Base-by-base conservation (phyloP, 768 basidiomycete genomes). In the Austroboletus eburneus region DNA sequence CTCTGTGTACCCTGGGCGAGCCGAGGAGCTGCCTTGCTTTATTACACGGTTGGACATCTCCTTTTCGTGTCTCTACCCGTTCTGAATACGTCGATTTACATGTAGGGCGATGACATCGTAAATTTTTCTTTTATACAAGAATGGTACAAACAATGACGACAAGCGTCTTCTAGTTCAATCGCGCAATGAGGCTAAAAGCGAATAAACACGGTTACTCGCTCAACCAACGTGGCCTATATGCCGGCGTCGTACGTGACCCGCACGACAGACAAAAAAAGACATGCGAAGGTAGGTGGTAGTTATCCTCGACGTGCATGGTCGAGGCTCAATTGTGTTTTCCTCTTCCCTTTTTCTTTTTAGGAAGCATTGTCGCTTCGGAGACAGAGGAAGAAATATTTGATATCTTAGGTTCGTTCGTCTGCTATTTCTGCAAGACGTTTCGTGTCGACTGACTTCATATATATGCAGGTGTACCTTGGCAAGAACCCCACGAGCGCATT, bases 311-410 rank as follows among this genome's bases (percentile, higher is more conserved):
- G 10, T 35, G 16, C 33, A 17, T 5, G 16, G 9, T 33, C 29
- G 12, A 13, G 12, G 34, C 18, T 5, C 4, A 35, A 17, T 8
- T 35, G 16, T 29, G 12, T 27, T 27, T 27, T 27, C 27, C 6
- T 35, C 6, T 36, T 25, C n/a, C n/a, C n/a, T n/a, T n/a, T n/a
- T n/a, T n/a, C n/a, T 25, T 40, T 9, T 13, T 45, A 87, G 89
- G 87, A 16, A 71, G 66, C 6, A 59, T 91, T 7, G 64, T 94
- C 17, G 91, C 90, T 3, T 88, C 87, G 1, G 81, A 85, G 59
- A 91, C 86, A 0, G 93, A 96, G 65, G 73, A 83, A 58, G 88
- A 92, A 52, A 94, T 97, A 29, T 92, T 96, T 57, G 67, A 72
- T 17, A 83, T 83, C 29, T 69, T 97, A 33, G 75, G 79, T 72